Conservation (phyloP, 176 grass and related monocot genomes). For the Musa beccarii region DNA sequence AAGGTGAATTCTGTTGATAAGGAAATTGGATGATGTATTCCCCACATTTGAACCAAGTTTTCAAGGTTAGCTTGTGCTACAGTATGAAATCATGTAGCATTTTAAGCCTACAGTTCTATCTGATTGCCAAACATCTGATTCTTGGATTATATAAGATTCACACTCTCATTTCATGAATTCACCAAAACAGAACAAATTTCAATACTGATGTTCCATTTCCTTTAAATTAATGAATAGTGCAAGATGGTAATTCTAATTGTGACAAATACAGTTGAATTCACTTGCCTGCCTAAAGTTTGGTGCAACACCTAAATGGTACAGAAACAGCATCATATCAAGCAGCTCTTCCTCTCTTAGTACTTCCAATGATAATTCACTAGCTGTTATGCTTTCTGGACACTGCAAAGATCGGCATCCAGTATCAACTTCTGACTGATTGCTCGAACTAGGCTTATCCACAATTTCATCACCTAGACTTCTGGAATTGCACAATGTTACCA, state of each 20-base stretch:
- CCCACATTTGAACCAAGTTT: no score
- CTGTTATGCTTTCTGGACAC: conserved; percentile 28
- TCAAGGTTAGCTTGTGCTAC: no score
- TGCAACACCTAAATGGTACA: conserved; percentile 71
- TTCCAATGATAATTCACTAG: conserved; percentile 37
- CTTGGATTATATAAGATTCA: no score
- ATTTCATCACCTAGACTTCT: conserved; percentile 60
- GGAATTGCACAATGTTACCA: conserved; percentile 47
- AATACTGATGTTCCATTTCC: background rate
- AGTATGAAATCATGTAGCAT: no score
- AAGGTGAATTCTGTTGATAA: no score
- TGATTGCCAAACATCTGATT: no score
- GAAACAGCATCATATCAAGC: conserved; percentile 65
- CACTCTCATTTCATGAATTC: no score
- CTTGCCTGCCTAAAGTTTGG: conserved; percentile 87
- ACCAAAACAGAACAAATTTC: no score
- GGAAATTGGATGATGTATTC: no score
- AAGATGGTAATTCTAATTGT: background rate
- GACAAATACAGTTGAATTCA: conserved; percentile 13
- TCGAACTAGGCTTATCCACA: conserved; percentile 57
- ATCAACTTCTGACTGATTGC: conserved; percentile 43
- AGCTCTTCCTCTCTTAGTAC: conserved; percentile 66
- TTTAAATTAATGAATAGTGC: background rate
- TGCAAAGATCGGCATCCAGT: conserved; percentile 52
- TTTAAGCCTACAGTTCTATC: no score